These are phyloP conservation scores for Crithidia mellificae DNA, from an alignment of 208 protist species.

Conservation along the genomic window DNA sequence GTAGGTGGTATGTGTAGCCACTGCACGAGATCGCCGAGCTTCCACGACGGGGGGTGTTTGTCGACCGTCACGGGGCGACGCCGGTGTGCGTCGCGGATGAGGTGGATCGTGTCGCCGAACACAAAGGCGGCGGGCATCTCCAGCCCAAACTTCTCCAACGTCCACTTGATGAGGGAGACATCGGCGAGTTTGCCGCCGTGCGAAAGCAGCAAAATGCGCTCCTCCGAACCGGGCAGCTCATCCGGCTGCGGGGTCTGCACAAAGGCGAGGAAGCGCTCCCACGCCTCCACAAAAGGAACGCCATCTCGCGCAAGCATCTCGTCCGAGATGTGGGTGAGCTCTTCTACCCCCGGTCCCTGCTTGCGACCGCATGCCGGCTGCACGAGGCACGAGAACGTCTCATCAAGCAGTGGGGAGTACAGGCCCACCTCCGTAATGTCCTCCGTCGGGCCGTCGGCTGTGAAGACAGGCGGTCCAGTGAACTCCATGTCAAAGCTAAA, in stretches of 20 bases:
- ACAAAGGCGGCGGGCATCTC: slow-evolving; percentile 64
- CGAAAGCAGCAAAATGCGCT: slow-evolving; percentile 76
- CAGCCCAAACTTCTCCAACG: slow-evolving; percentile 70
- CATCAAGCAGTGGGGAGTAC: slow-evolving; percentile 74
- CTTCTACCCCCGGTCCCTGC: slow-evolving; percentile 56
- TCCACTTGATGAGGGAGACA: slow-evolving; percentile 87
- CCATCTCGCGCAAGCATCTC: slow-evolving; percentile 70
- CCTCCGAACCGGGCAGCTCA: slow-evolving; percentile 59
- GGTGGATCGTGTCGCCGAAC: slow-evolving; percentile 88
- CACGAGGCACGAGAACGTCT: slow-evolving; percentile 77
- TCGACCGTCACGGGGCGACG: slow-evolving; percentile 88
- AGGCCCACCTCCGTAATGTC: slow-evolving; percentile 89
- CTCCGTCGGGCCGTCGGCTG: slow-evolving; percentile 80
- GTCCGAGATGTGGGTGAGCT: slow-evolving; percentile 82
- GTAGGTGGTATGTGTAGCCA: slow-evolving; percentile 84
- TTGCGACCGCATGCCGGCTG: slow-evolving; percentile 56
- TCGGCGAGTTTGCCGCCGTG: slow-evolving; percentile 90
- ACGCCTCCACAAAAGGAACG: slow-evolving; percentile 78
- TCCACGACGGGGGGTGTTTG: slow-evolving; percentile 88
- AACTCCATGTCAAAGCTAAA: slow-evolving; percentile 92
- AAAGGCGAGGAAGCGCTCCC: slow-evolving; percentile 68
- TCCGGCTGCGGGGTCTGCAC: slow-evolving; percentile 69
- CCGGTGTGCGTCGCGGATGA: slow-evolving; percentile 87
- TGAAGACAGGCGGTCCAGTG: slow-evolving; percentile 83
- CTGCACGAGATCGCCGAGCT: slow-evolving; percentile 73